Evolutionary conservation across 345 rosid species (phyloP).

Genomic region (Garcia nutans): DNA sequence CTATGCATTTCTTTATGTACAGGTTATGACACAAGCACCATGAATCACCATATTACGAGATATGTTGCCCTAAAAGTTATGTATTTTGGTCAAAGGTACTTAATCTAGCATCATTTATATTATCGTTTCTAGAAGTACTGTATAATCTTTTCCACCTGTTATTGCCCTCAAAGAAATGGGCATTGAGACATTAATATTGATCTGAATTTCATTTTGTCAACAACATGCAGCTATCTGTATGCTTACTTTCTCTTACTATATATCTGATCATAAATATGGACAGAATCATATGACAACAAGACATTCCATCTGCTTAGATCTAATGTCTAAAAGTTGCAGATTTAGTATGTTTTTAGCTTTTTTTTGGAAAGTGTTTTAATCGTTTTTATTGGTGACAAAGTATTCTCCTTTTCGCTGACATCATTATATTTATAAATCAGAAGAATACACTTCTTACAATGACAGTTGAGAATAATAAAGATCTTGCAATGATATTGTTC

Average conservation of each 20-base stretch:
- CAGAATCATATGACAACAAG: background rate
- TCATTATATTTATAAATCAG: background rate
- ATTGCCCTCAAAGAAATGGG: background rate
- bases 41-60: constrained; percentile 52
- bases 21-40: constrained; percentile 23
- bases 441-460: constrained; percentile 2
- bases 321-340: background rate
- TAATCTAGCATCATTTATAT: constrained; percentile 1
- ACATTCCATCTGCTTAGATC: background rate
- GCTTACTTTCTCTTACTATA: background rate
- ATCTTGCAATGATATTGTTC: constrained; percentile 8
- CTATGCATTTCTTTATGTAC: background rate
- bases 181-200: background rate
- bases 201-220: background rate
- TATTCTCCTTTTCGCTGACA: background rate
- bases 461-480: background rate
- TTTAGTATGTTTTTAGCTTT: background rate
- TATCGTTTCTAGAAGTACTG: background rate
- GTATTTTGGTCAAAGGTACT: constrained; percentile 92
- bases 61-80: constrained; percentile 73
- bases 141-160: background rate
- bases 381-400: background rate
- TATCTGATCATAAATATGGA: background rate
- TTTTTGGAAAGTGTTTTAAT: background rate
- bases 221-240: background rate